phyloP scores from a whole-genome alignment of 2,329 filamentous ascomycete genomes.

The Emmonsiellopsis sp. region DNA sequence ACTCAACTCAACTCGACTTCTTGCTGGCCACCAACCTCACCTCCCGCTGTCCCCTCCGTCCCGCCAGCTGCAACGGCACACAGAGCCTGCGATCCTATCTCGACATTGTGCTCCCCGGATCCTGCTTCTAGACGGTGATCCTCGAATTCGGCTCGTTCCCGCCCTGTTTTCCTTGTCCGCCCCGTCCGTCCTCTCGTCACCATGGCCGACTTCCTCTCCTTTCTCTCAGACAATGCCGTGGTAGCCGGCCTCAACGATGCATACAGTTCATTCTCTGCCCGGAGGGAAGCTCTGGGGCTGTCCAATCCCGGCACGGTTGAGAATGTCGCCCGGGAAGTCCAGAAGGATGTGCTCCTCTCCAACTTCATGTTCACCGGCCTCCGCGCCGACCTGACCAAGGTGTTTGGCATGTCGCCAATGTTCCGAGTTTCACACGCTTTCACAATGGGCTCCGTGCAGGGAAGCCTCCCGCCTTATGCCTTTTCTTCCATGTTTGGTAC shows the following conservation, averaged over 20 bases:
- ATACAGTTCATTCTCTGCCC: slow-evolving; percentile 72
- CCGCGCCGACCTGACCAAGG: slow-evolving; percentile 92
- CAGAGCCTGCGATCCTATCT: too few relatives aligned
- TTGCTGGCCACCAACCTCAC: too few relatives aligned
- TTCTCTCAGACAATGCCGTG: slow-evolving; percentile 67
- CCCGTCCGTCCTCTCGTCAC: slow-evolving; percentile 16
- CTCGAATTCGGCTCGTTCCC: slow-evolving; percentile 3
- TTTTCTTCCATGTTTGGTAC: slow-evolving; percentile 92
- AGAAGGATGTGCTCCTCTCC: slow-evolving; percentile 91
- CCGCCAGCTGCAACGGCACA: too few relatives aligned
- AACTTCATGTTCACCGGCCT: slow-evolving; percentile 96
- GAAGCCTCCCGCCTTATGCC: slow-evolving; percentile 77
- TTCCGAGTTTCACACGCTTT: slow-evolving; percentile 98
- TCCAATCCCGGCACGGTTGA: slow-evolving; percentile 90
- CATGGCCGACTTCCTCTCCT: slow-evolving; percentile 48
- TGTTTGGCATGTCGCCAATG: slow-evolving; percentile 83
- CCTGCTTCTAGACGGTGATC: not conserved
- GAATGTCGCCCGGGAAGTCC: slow-evolving; percentile 79
- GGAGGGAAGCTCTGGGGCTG: slow-evolving; percentile 78
- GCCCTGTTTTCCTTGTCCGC: slow-evolving; percentile 18
- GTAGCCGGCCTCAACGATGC: slow-evolving; percentile 62
- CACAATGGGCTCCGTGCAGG: slow-evolving; percentile 72
- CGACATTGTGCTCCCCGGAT: too few relatives aligned
- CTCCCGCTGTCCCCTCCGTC: too few relatives aligned
- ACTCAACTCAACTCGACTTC: too few relatives aligned